phyloP scores from a whole-genome alignment of 306 rosid genomes.

The Sechiopsis laciniata region DNA sequence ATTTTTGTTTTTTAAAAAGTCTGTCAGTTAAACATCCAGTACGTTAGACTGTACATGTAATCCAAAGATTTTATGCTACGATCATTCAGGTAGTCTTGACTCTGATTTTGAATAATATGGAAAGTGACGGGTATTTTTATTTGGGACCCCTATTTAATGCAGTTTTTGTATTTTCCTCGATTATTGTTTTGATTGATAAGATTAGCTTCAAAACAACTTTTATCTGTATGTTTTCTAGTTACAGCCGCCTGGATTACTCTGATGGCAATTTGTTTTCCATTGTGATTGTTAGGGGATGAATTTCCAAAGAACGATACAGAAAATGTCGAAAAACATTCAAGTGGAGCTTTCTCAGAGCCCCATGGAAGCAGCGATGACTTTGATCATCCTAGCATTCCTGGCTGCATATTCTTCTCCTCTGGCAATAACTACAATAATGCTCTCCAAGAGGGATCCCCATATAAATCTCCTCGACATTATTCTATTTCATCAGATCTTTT shows the following conservation, averaged over 20 bases:
- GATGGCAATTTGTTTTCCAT: constrained; percentile 24
- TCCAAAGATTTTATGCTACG: neutral
- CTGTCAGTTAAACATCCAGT: neutral
- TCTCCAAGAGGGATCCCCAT: too few relatives aligned
- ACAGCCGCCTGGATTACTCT: constrained; percentile 20
- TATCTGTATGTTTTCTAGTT: neutral
- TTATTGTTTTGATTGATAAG: neutral
- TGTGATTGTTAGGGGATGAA: constrained; percentile 53
- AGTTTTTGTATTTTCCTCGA: neutral
- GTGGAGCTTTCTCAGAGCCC: constrained; percentile 38
- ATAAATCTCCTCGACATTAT: constrained; percentile 32
- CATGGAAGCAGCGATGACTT: constrained; percentile 34
- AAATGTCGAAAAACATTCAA: constrained; percentile 39
- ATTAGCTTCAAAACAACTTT: neutral
- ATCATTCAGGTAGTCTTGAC: neutral
- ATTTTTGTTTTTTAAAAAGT: neutral
- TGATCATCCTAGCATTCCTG: constrained; percentile 46
- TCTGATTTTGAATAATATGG: neutral
- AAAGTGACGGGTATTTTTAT: neutral
- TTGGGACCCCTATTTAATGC: neutral
- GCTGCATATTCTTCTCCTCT: constrained; percentile 5
- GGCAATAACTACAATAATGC: too few relatives aligned
- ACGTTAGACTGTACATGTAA: neutral
- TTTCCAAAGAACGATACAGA: constrained; percentile 32
- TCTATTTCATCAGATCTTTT: constrained; percentile 46